Evolutionary conservation across 495 filamentous ascomycete genomes (phyloP).

Genomic region (Daldinia childiae): DNA sequence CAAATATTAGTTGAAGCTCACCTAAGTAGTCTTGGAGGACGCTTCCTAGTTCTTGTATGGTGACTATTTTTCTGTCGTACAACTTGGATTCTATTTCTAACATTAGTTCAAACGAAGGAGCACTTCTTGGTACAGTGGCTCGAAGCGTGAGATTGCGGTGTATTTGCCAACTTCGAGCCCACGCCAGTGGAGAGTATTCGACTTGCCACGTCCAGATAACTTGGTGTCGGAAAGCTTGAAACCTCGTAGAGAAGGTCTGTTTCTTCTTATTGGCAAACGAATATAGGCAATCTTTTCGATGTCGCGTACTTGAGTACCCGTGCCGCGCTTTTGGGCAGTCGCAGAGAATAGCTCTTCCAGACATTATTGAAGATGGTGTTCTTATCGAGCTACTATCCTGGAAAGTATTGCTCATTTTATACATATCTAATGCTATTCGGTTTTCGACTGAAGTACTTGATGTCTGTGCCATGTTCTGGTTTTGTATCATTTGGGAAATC

Average conservation of each 20-base stretch:
- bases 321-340: conserved; percentile 3
- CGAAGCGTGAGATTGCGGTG: conserved; percentile 12
- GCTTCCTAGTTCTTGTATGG: not conserved
- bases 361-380: not conserved
- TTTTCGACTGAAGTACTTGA: too few species aligned
- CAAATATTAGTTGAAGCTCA: conserved; percentile 6
- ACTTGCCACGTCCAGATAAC: not conserved
- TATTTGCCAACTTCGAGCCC: conserved; percentile 12
- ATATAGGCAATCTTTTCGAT: conserved; percentile 10
- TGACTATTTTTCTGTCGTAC: not conserved
- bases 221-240: not conserved
- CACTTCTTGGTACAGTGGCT: not conserved
- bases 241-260: not conserved
- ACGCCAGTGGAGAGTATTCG: conserved; percentile 2
- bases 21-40: not conserved
- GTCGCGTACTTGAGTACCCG: not conserved
- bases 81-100: not conserved
- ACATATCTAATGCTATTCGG: not conserved
- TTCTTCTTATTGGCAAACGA: conserved; percentile 14
- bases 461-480: not conserved
- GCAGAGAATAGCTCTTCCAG: not conserved
- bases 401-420: not conserved
- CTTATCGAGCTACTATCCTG: not conserved
- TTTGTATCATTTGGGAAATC: not conserved
- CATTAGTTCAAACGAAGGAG: conserved; percentile 6